Conservation (phyloP, 164 flowering plant genomes). For the Brasenia schreberi region DNA sequence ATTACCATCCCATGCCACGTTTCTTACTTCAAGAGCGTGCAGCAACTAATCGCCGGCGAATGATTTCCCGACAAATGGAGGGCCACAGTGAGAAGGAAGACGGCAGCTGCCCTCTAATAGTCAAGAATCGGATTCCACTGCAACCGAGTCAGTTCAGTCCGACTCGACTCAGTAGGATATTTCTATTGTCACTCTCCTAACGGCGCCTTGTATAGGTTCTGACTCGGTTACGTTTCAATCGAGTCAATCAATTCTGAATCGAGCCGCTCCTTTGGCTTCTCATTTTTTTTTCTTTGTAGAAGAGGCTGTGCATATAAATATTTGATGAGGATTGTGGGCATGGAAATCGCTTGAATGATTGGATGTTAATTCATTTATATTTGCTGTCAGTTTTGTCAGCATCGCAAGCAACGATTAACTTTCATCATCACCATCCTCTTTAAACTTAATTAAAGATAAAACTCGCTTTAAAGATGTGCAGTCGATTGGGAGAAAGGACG, state of each 20-base stretch:
- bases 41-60: slow-evolving; percentile 46
- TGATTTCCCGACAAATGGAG: background rate
- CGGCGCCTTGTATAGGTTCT: background rate
- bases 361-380: too few relatives aligned
- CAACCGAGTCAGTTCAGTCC: background rate
- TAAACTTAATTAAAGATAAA: too few relatives aligned
- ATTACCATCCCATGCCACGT: slow-evolving; percentile 66
- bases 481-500: too few relatives aligned
- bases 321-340: background rate
- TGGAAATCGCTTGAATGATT: background rate
- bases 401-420: too few relatives aligned
- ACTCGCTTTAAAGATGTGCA: too few relatives aligned
- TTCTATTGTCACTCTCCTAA: background rate
- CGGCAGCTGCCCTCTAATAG: background rate
- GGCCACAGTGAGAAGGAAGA: background rate
- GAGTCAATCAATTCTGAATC: background rate
- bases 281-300: background rate
- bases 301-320: too few relatives aligned
- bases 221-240: background rate
- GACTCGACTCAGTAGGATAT: too few relatives aligned
- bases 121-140: background rate
- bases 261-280: background rate
- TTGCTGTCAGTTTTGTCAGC: too few relatives aligned
- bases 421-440: too few relatives aligned
- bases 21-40: slow-evolving; percentile 57